These are phyloP conservation scores for Ceratobasidium sp. DNA, from an alignment of 1,284 basidiomycete species.

Conservation along the genomic window DNA sequence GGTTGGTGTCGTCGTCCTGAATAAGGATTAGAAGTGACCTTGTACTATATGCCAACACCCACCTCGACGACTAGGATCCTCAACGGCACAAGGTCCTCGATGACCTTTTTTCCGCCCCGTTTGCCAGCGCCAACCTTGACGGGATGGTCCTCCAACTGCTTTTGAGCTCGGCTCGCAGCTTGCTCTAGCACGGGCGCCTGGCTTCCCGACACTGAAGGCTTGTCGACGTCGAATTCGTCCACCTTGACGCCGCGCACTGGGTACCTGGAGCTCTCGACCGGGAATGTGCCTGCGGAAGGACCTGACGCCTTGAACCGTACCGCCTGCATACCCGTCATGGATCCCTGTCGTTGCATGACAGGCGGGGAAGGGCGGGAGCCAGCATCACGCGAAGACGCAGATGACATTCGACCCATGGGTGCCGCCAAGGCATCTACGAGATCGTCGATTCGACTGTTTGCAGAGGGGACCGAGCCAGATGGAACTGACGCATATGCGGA, in stretches of 20 bases:
- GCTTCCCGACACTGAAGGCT: constrained; percentile 38
- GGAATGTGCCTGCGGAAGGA: constrained; percentile 47
- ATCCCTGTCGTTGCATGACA: constrained; percentile 13
- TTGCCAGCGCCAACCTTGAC: constrained; percentile 16
- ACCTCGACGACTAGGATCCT: constrained; percentile 78
- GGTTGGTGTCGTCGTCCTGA: constrained; percentile 80
- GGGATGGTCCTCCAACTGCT: constrained; percentile 10
- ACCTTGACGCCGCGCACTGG: constrained; percentile 56
- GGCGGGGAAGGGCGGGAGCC: constrained; percentile 22
- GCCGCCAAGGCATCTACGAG: constrained; percentile 70
- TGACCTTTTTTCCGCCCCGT: constrained; percentile 15
- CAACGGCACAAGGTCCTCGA: constrained; percentile 48
- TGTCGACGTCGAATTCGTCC: constrained; percentile 51
- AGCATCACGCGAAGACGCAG: background rate
- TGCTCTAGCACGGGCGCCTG: constrained; percentile 30
- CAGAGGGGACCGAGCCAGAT: constrained; percentile 23
- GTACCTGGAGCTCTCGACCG: constrained; percentile 49
- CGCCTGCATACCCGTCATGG: background rate
- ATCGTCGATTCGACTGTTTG: constrained; percentile 56
- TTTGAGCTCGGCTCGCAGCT: constrained; percentile 16
- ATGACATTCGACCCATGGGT: constrained; percentile 49
- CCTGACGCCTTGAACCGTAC: constrained; percentile 1
- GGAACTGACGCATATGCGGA: constrained; percentile 30
- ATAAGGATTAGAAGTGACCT: constrained; percentile 6
- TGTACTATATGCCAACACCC: constrained; percentile 39